These are phyloP conservation scores for Solanum dulcamara DNA, from an alignment of 257 asterid genomes.

Conservation along the genomic window DNA sequence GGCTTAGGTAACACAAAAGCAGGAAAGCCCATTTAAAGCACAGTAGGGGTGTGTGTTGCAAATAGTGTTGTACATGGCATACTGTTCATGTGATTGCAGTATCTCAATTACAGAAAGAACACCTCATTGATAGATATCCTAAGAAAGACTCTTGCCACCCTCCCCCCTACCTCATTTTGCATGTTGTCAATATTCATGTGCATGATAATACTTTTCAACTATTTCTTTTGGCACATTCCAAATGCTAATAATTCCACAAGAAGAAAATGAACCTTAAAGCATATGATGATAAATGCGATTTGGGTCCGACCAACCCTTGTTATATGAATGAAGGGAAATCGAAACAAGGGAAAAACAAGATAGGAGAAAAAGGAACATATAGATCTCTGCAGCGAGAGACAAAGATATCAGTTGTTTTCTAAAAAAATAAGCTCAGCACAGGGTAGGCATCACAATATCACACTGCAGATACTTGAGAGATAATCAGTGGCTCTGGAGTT, in stretches of 20 bases:
- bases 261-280: neutral
- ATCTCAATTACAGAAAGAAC: neutral
- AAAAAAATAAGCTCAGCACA: neutral
- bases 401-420: neutral
- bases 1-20: neutral
- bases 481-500: constrained; percentile 1
- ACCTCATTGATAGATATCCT: neutral
- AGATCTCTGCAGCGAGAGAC: neutral
- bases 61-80: neutral
- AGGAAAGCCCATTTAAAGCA: neutral
- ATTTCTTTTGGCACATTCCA: neutral
- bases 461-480: neutral
- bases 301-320: neutral
- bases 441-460: neutral
- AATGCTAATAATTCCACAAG: neutral
- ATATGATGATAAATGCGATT: neutral
- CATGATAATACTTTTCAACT: neutral
- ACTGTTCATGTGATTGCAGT: neutral
- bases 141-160: neutral
- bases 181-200: neutral
- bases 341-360: neutral
- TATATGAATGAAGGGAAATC: neutral
- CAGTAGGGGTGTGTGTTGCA: neutral
- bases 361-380: neutral
- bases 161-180: neutral